Base-by-base conservation (phyloP, 768 basidiomycete genomes). In the Boletus vermiculosoides region DNA sequence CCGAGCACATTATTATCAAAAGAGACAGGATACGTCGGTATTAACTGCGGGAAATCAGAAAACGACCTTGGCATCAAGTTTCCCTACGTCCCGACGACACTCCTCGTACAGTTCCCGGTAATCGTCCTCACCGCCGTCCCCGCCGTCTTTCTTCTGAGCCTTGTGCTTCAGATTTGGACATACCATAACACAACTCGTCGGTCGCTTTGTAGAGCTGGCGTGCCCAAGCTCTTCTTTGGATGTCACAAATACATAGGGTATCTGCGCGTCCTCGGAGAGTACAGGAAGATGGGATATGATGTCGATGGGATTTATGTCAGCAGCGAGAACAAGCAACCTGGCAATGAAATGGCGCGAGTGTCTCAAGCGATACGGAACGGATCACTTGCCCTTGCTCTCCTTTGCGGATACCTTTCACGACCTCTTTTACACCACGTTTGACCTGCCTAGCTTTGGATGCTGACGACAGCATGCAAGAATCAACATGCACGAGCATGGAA, bases 351-450 rank as follows among this genome's bases (percentile, higher is more conserved):
- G 47, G 51, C 55, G 23, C 28, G 46, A 39, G 33, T 31, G 51
- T 55, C 34, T n/a, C 52, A 42, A 50, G 41, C 22, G 31, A 52
- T 15, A 30, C 13, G 5, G n/a, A 37, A 47, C 12, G 44, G 34
- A 64, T 15, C 8, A 77, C 87, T 58, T 65, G 88, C 93, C 97
- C 97, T 79, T 91, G 94, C 73, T 98, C 96, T 56, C 95, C 95
- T 71, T 99, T 99, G 52, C 95, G 83, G 41, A 99, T 89, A 4
- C 93, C 93, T 74, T 99, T 99, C 44, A 97, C 94, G 34, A 99
- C 92, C 74, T 99, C 97, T 74, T 98, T 98, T 47, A 99, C 96
- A 40, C 97, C 97, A 45, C 97, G 85, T 78, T 97, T 98, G 33
- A 98, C 88, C 73, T 97, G 94, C 57, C 96, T 85, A 40, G 86